These are phyloP conservation scores for Ceratocystis eucalypticola DNA, from an alignment of 2,329 filamentous ascomycete species.

Conservation along the genomic window DNA sequence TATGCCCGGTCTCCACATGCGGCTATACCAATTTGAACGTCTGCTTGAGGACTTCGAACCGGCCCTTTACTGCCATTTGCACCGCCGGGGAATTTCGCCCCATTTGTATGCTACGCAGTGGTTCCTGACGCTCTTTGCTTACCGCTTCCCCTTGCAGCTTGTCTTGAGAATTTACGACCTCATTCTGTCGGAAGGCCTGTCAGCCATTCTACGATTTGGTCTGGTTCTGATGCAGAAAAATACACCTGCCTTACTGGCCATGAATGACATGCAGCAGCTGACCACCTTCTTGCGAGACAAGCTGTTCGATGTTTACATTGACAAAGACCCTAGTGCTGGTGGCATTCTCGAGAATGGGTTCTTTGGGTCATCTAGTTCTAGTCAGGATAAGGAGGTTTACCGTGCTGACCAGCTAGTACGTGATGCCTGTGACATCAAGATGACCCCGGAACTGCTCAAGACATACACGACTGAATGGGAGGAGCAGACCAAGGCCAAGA, in stretches of 20 bases:
- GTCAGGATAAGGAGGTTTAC: constrained; percentile 88
- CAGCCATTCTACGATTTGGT: constrained; percentile 87
- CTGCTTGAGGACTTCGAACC: constrained; percentile 88
- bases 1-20: constrained; percentile 90
- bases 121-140: constrained; percentile 97
- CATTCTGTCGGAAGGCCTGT: constrained; percentile 82
- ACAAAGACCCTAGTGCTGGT: constrained; percentile 79
- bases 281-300: constrained; percentile 88
- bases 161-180: constrained; percentile 94
- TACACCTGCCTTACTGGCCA: constrained; percentile 56
- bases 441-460: constrained; percentile 70
- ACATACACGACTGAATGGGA: constrained; percentile 81
- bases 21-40: constrained; percentile 88
- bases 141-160: constrained; percentile 89
- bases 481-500: constrained; percentile 70
- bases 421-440: constrained; percentile 77
- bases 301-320: constrained; percentile 93
- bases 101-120: constrained; percentile 96
- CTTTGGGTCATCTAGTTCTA: constrained; percentile 83
- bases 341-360: constrained; percentile 93
- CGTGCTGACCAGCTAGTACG: constrained; percentile 84
- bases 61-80: constrained; percentile 85
- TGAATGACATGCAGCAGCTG: constrained; percentile 83
- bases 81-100: constrained; percentile 71
- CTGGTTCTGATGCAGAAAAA: constrained; percentile 97